A percentile compares a stretch with the other conserved stretches of the same genome.
phyloP scores from a whole-genome alignment of 352 stramenopile species.

The Elongisporangium undulatum region DNA sequence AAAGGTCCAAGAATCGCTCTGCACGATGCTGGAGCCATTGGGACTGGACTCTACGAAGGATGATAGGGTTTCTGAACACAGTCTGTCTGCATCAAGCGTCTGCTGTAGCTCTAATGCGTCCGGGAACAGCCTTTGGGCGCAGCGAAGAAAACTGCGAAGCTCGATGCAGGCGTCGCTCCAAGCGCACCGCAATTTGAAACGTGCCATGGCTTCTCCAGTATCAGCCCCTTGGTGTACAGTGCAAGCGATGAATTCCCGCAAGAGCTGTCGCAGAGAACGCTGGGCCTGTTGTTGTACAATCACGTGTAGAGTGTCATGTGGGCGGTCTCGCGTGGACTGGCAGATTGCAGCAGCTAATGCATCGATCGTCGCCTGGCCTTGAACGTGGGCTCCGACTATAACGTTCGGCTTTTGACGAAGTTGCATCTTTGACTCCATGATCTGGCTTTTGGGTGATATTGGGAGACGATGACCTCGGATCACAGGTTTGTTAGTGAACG shows the following conservation, averaged over 20 bases:
- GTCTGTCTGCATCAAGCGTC: not conserved
- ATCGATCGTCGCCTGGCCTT: not conserved
- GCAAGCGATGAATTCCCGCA: not conserved
- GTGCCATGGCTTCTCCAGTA: not conserved
- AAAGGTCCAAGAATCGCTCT: constrained; percentile 8
- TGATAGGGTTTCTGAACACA: not conserved
- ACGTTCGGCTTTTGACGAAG: not conserved
- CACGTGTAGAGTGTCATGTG: not conserved
- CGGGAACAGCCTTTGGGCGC: constrained; percentile 8
- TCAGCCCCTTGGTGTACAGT: not conserved
- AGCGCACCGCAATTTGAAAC: not conserved
- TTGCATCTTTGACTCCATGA: not conserved
- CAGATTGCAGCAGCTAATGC: not conserved
- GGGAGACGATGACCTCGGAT: not conserved
- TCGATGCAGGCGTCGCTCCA: constrained; percentile 1
- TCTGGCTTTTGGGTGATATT: not conserved
- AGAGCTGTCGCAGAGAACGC: not conserved
- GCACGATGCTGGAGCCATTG: not conserved
- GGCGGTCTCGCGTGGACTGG: not conserved
- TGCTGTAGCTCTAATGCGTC: constrained; percentile 13
- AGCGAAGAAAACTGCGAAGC: constrained; percentile 17
- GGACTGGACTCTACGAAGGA: not conserved
- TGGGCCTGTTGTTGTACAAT: not conserved
- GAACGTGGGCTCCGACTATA: not conserved
- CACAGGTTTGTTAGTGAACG: not conserved